Percentiles rank a stretch among this genome's conserved stretches.
These are phyloP conservation scores for Zychaea mexicana DNA, from an alignment of 371 early-diverging fungal species.

Conservation along the genomic window DNA sequence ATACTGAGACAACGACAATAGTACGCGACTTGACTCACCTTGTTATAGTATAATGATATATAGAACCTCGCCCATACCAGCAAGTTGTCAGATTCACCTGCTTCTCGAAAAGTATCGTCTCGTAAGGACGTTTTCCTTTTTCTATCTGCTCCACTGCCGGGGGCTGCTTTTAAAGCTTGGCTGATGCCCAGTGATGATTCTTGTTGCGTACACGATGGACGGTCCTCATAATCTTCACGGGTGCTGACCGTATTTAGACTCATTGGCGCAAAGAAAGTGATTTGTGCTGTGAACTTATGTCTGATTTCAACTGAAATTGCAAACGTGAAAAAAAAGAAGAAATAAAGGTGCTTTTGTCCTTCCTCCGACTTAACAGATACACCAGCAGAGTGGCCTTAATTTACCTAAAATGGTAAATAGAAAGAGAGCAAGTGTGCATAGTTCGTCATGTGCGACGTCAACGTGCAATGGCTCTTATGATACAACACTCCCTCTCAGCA, in stretches of 20 bases:
- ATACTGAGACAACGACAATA: no score
- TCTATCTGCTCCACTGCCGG: slow-evolving; percentile 10
- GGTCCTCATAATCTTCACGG: slow-evolving; percentile 12
- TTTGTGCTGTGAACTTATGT: no score
- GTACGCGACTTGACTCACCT: slow-evolving; percentile 14
- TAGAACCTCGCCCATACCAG: slow-evolving; percentile 39
- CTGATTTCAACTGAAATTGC: no score
- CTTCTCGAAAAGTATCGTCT: slow-evolving; percentile 34
- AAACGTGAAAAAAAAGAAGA: neutral
- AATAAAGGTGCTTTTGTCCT: neutral
- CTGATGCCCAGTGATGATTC: slow-evolving; percentile 46
- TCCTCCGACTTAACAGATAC: no score
- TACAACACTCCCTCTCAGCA: no score
- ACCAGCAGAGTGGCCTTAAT: no score
- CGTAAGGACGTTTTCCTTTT: slow-evolving; percentile 19
- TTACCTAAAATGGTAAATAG: no score
- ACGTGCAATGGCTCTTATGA: no score
- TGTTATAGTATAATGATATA: slow-evolving; percentile 46
- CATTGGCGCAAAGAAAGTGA: neutral
- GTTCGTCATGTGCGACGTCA: no score
- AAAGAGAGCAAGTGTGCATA: no score
- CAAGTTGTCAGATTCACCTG: slow-evolving; percentile 27
- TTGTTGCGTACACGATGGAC: slow-evolving; percentile 24
- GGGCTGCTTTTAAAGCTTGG: slow-evolving; percentile 29
- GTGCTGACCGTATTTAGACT: neutral